Conservation (phyloP, 768 basidiomycete genomes). For the Ramaria rubella region DNA sequence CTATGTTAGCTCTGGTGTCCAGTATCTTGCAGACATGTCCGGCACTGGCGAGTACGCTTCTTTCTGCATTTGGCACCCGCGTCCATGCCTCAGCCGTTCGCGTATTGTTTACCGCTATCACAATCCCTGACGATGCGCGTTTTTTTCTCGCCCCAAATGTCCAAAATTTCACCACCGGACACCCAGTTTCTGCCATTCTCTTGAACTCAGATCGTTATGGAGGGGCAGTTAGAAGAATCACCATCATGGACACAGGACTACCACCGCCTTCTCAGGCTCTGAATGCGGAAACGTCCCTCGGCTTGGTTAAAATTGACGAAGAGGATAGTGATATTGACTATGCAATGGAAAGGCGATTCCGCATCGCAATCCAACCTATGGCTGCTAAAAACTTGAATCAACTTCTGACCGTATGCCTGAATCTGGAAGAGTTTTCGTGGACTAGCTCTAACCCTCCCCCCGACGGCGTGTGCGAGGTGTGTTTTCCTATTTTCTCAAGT, state of each 20-base stretch:
- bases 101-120: constrained; percentile 25
- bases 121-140: constrained; percentile 26
- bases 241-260: constrained; percentile 13
- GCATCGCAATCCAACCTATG: constrained; percentile 14
- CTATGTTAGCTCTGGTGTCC: constrained; percentile 5
- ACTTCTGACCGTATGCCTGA: constrained; percentile 14
- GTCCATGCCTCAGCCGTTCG: constrained; percentile 28
- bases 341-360: background rate
- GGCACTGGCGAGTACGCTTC: constrained; percentile 10
- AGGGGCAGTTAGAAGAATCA: constrained; percentile 24
- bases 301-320: constrained; percentile 12
- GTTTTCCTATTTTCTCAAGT: constrained; percentile 6
- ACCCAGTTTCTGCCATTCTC: constrained; percentile 23
- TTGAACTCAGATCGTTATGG: constrained; percentile 28
- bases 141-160: constrained; percentile 12
- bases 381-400: constrained; percentile 7
- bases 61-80: constrained; percentile 25
- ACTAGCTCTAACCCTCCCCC: constrained; percentile 28
- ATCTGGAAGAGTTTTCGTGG: constrained; percentile 30
- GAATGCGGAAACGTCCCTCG: constrained; percentile 3
- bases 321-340: constrained; percentile 6
- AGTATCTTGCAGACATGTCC: constrained; percentile 7
- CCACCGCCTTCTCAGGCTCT: background rate
- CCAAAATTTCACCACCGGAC: constrained; percentile 7
- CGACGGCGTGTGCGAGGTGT: constrained; percentile 34